phyloP scores from a whole-genome alignment of 306 rosid genomes.

The Glycyrrhiza uralensis region DNA sequence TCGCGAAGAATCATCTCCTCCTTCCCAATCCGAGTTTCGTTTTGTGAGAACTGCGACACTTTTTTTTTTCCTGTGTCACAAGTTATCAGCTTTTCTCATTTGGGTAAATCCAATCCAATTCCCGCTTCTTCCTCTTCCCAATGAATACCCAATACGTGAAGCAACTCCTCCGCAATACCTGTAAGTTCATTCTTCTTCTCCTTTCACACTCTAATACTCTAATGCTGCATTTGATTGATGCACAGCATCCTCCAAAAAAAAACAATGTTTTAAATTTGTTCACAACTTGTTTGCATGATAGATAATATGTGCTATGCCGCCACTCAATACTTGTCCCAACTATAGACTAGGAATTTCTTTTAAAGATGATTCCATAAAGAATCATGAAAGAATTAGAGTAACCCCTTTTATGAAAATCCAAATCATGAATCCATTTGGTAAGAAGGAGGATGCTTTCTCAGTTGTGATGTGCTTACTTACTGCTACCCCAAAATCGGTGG shows the following conservation, averaged over 20 bases:
- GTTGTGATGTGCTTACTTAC: neutral
- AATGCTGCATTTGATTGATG: conserved; percentile 2
- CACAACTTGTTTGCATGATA: neutral
- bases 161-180: conserved; percentile 34
- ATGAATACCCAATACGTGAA: conserved; percentile 33
- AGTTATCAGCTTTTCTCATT: neutral
- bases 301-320: neutral
- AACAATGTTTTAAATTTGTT: neutral
- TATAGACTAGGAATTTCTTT: neutral
- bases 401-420: neutral
- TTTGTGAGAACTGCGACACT: neutral
- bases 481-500: neutral
- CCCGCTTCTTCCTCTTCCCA: neutral
- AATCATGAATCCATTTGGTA: neutral
- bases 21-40: neutral
- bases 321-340: neutral
- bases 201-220: neutral
- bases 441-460: neutral
- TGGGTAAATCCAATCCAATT: neutral
- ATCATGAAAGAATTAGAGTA: neutral
- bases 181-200: conserved; percentile 23
- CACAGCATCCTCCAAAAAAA: neutral
- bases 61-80: neutral
- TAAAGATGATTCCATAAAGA: neutral
- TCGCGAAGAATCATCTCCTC: neutral